Evolutionary conservation across 2,329 filamentous ascomycete species (phyloP), one percentile per base, ranked within the genome.

Genomic region (Claviceps lovelessii): DNA sequence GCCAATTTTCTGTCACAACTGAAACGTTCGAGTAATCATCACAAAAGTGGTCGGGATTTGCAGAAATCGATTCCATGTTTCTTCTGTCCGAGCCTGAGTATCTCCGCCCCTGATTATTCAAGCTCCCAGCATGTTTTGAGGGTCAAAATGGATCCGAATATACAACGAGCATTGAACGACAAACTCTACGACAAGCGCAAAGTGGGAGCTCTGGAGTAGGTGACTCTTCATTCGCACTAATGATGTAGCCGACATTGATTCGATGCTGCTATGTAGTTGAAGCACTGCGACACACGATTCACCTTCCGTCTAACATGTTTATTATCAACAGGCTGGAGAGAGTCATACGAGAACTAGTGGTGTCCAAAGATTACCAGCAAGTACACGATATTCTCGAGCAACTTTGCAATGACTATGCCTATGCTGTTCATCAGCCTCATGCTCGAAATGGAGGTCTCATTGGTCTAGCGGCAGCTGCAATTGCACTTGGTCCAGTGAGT

Each of bases 131-230:
- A 57, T 57, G 53, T 37, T 47, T 44, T 37, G 19, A 53, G n/a
- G 3, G n/a, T 23, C 51, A 52, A 42, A 64, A 96, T 97, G 90
- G 91, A 97, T 75, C 77, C 81, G 65, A 85, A 84, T 67, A 88
- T 96, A 68, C 89, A 94, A 72, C 88, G 91, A 63, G 80, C 90
- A 61, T 78, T 98, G 67, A 95, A 94, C 68, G 93, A 98, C 74
- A 98, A 96, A 80, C 85, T 97, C 67, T 98, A 98, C 70, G 93
- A 98, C 68, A 95, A 94, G 76, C 83, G 94, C 68, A 98, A 98
- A 72, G 85, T 90, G 65, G 93, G 93, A 60, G 93, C 94, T 63
- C 81, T 98, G 56, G 93, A 98, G 90, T 95, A 83, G 65, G 86
- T 75, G 52, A 57, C 19, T 29, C 10, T 33, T 54, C 28, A 51